Base-by-base conservation (phyloP, 2,329 filamentous ascomycete species). In the Trichoderma sp. region DNA sequence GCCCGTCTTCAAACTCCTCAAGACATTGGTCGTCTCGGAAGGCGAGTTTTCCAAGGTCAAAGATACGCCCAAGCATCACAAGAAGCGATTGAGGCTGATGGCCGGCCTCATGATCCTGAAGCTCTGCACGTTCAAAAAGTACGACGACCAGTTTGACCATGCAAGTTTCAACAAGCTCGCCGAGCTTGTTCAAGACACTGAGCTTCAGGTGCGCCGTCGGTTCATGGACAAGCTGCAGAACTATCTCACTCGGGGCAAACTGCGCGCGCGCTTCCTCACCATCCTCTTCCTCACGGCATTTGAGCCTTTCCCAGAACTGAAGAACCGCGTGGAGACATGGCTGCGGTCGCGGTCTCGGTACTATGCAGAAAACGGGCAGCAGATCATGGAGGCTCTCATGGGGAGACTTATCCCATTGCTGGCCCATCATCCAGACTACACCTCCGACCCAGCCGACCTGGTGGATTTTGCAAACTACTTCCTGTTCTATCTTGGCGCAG, bases 381-480 rank as follows among this genome's bases (percentile, higher is more conserved):
- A 86, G 63, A 83, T 90, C 7, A 86, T 99, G 80, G 94, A 98
- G 77, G 85, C 88, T 24, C 85, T 90, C 14, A 90, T 98, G 74
- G 88, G 91, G 28, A 88, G 95, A 9, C 84, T 98, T 41, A 82
- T 99, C 60, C 95, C 93, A 56, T 80, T 99, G 50, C 83, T 99
- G 50, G 93, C 94, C 5, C 94, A 98, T 74, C 95, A 99, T 75
- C 93, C 93, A 1, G 95, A 99, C 75, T 97, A 94, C 70, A 87
- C 85, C 67, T 75, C 82, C 1, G 83, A 86, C 6, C 78, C 87
- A 2, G 83, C 87, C 15, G 89, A 93, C 55, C 79, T 97, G 56
- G 82, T 88, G 51, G 92, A 97, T 73, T 93, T 96, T 75, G 88
- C 91, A 6, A 88, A 88, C 70, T 99, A 98, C 75, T 88, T 99